These are phyloP conservation scores for Aspergillus cejpii DNA, from an alignment of 2,329 filamentous ascomycete species.

Conservation along the genomic window DNA sequence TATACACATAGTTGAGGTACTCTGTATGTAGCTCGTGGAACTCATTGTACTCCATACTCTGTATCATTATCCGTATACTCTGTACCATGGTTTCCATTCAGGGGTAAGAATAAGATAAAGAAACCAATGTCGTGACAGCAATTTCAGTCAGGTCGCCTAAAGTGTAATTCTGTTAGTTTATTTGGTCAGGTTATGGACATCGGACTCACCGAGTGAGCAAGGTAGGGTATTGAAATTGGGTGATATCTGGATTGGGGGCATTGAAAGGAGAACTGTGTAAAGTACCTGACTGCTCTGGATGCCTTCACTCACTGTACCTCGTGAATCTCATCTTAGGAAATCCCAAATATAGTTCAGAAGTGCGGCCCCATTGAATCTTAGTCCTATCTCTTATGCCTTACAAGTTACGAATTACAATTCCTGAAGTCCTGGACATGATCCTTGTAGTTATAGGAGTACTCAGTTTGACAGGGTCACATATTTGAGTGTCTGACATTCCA, in stretches of 20 bases:
- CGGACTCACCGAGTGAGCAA: no score
- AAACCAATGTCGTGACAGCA: no score
- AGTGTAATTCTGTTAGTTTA: not conserved
- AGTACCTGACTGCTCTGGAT: no score
- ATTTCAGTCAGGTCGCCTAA: not conserved
- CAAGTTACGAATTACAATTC: no score
- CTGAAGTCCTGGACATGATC: no score
- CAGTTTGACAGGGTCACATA: not conserved
- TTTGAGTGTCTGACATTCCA: not conserved
- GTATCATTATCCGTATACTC: no score
- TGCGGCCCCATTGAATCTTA: constrained; percentile 5
- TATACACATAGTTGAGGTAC: not conserved
- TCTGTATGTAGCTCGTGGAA: not conserved
- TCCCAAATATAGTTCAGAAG: constrained; percentile 5
- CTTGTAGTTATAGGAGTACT: no score
- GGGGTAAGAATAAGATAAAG: not conserved
- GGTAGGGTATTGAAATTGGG: no score
- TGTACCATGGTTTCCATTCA: not conserved
- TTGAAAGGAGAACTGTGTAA: not conserved
- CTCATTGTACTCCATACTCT: not conserved
- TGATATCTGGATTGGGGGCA: constrained; percentile 2
- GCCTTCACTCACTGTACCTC: no score
- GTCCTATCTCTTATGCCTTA: constrained; percentile 3
- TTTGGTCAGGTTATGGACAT: no score
- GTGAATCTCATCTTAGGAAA: no score